Conservation (phyloP, 2,329 filamentous ascomycete genomes). For the Podosphaera fusca region DNA sequence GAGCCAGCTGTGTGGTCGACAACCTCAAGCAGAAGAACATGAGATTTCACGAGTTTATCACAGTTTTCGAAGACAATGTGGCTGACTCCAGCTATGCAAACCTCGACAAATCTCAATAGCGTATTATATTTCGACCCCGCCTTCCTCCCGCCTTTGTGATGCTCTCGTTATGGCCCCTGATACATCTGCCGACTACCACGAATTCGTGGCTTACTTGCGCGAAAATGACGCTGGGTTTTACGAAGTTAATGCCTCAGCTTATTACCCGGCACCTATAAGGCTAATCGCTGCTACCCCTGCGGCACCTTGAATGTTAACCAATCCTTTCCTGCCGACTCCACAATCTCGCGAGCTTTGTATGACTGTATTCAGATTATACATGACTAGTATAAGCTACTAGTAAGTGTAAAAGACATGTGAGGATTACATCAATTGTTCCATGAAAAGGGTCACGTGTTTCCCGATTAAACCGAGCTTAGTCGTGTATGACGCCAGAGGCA, state of each 20-base stretch:
- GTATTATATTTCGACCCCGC: background rate
- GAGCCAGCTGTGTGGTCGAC: background rate
- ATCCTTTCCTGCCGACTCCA: background rate
- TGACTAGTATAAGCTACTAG: too few relatives aligned
- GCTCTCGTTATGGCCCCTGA: background rate
- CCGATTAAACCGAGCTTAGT: too few relatives aligned
- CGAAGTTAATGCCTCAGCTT: background rate
- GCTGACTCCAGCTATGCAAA: background rate
- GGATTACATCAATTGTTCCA: too few relatives aligned
- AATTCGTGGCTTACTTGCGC: background rate
- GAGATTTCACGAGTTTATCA: background rate
- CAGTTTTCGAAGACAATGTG: background rate
- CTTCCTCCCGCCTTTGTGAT: background rate
- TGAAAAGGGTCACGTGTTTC: too few relatives aligned
- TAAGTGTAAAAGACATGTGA: too few relatives aligned
- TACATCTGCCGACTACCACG: background rate
- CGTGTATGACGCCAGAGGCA: too few relatives aligned
- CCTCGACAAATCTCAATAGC: background rate
- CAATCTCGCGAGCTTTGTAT: background rate
- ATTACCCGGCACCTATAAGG: too few relatives aligned
- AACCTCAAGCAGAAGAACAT: background rate
- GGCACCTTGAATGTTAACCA: background rate
- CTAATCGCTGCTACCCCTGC: too few relatives aligned
- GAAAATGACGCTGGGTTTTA: background rate
- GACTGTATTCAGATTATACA: too few relatives aligned